Evolutionary conservation across 164 flowering plant genomes (phyloP), one percentile per base, ranked within the genome.

Genomic region (Stephania japonica): DNA sequence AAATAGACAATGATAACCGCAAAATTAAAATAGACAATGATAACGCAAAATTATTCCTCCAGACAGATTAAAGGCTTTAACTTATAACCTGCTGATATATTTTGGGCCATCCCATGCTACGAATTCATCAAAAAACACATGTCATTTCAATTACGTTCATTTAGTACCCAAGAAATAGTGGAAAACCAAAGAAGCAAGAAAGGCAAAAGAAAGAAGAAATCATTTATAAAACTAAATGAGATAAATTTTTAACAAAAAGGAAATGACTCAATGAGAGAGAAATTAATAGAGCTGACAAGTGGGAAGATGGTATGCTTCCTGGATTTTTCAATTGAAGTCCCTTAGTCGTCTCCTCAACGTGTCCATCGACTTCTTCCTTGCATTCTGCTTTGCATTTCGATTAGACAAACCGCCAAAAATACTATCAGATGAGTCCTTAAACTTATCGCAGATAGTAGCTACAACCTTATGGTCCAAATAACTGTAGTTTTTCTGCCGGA

Each of bases 301-400:
- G 16, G 53, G 4, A 47, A 8, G 13, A 47, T 16, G 16, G 13
- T 9, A 9, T 47, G 53, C 38, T 47, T 47, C 53, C 53, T 47
- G 53, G 53, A 49, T 23, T 70, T 72, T 78, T 87, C 84, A 94
- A 78, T 83, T 91, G 86, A 94, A 88, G 73, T 94, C 98, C 80
- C 85, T 87, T 63, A 94, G 80, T 77, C 95, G 85, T 78, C 79
- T 89, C 80, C 89, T 92, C 74, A 94, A 77, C 80, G 79, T 44
- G 66, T 92, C 99, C 97, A 94, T 87, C 7, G 99, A 94, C 75
- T 89, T 92, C 85, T 91, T 92, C 1, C 89, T 80, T 25, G 92
- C 71, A 79, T 78, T 90, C 77, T 86, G 94, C 85, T 91, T 94
- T 6, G 94, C 73, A 74, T 84, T 87, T 80, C 97, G 84, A 74